Conservation (phyloP, 805 yeast genomes). For the Pichia membranifaciens region DNA sequence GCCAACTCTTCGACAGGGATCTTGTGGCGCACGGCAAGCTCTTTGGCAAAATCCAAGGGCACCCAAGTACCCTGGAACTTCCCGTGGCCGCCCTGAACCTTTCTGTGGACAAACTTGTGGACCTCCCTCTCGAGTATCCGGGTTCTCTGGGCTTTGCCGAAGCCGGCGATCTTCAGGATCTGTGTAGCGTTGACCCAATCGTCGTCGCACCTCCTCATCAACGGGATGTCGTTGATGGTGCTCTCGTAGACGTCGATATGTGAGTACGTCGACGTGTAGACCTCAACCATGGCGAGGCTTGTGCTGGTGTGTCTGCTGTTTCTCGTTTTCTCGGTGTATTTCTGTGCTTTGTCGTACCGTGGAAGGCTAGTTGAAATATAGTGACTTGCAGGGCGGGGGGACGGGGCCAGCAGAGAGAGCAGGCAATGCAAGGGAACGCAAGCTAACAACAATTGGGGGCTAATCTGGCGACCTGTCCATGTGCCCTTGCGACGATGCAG, state of each 20-base stretch:
- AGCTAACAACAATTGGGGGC: no score
- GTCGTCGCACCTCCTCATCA: constrained; percentile 86
- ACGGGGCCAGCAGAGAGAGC: no score
- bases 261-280: constrained; percentile 43
- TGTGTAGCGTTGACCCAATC: constrained; percentile 93
- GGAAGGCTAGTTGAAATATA: no score
- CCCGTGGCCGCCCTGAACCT: constrained; percentile 82
- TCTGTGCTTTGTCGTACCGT: no score
- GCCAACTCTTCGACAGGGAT: constrained; percentile 46
- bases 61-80: constrained; percentile 86
- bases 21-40: constrained; percentile 47
- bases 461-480: no score
- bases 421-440: no score
- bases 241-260: constrained; percentile 54
- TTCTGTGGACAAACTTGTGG: constrained; percentile 59
- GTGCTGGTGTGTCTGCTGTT: no score
- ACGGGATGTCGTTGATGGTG: constrained; percentile 62
- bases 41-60: constrained; percentile 59
- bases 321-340: no score
- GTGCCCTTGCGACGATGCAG: no score
- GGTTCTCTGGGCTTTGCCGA: constrained; percentile 74
- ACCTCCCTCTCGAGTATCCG: constrained; percentile 71
- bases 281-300: constrained; percentile 7
- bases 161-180: constrained; percentile 69
- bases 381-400: no score